Base-by-base conservation (phyloP, 108 stramenopile genomes). In the Aureococcus anophagefferens region DNA sequence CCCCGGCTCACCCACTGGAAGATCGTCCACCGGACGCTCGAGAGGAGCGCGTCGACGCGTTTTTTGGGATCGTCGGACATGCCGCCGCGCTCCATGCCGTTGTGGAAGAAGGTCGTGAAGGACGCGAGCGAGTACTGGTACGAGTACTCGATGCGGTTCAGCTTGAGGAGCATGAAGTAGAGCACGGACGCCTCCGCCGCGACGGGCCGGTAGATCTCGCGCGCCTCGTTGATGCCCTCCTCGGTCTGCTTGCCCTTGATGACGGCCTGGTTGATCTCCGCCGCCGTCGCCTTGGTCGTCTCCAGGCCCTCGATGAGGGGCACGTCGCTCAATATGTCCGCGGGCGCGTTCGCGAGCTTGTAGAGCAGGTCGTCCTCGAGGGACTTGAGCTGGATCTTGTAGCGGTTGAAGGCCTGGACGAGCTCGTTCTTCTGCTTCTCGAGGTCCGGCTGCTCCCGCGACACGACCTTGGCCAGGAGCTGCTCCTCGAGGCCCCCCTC, bases 251-350 rank as follows among this genome's bases (percentile, higher is more conserved):
- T 70, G 33, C 78, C 72, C 13, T 65, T 68, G 32, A 46, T 69
- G 14, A 75, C 69, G 35, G 72, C 78, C 28, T 21, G 36, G 15
- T 64, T 71, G 62, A 87, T 85, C 21, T 81, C 84, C n/a, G 30
- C 45, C n/a, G 80, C 73, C 7, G 79, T 76, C n/a, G 72, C 76
- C 65, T 87, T 87, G 17, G 86, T 78, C 16, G 78, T 68, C 68
- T 87, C 86, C 33, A 87, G 80, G 15, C 79, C 76, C 68, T 84
- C 84, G 33, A 87, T 85, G 45, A 87, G 77, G 9, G 77, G 79
- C 51, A 78, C 65, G 68, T 88, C 81, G 46, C 82, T 80, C 14
- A 81, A 80, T n/a, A 88, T 83, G 45, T 88, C 87, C 30, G 81
- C 83, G 29, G 64, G 77, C 5, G 87, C 85, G 35, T 86, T 81